These are phyloP conservation scores for Thermochaetoides dissita DNA, from an alignment of 2,329 filamentous ascomycete genomes.

Conservation along the genomic window DNA sequence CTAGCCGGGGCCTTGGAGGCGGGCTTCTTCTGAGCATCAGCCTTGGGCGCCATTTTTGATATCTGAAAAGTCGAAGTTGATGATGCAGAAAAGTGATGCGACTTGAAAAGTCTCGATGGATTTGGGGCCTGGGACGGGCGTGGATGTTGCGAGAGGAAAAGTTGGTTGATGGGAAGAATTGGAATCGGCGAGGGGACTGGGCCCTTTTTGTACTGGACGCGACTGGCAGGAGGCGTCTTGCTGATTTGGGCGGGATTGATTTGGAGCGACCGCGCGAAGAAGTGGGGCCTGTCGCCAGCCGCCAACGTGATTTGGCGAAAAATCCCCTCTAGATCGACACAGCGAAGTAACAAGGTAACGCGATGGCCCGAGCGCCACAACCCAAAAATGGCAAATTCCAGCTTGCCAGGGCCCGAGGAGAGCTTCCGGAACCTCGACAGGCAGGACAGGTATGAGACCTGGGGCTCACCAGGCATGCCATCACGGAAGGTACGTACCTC, in stretches of 20 bases:
- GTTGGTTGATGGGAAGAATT: slow-evolving; percentile 32
- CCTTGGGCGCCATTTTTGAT: slow-evolving; percentile 88
- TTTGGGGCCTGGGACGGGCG: slow-evolving; percentile 16
- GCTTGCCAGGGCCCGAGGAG: too few relatives aligned
- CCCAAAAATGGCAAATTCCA: slow-evolving; percentile 8
- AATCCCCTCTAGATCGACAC: slow-evolving; percentile 7
- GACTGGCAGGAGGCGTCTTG: slow-evolving; percentile 35
- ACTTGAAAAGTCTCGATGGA: slow-evolving; percentile 13
- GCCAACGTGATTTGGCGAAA: slow-evolving; percentile 17
- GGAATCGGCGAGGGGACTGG: slow-evolving; percentile 35
- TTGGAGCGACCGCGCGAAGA: slow-evolving; percentile 13
- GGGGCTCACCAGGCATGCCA: too few relatives aligned
- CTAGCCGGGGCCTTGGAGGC: slow-evolving; percentile 88
- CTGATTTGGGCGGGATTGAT: slow-evolving; percentile 36
- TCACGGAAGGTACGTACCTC: too few relatives aligned
- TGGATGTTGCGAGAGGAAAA: slow-evolving; percentile 25
- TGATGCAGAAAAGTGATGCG: slow-evolving; percentile 14
- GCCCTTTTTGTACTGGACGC: slow-evolving; percentile 48
- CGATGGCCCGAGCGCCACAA: slow-evolving; percentile 17
- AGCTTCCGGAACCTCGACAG: too few relatives aligned
- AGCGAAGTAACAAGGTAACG: slow-evolving; percentile 8
- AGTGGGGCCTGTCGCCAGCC: slow-evolving; percentile 9
- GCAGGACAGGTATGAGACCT: too few relatives aligned
- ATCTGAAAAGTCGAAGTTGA: slow-evolving; percentile 15
- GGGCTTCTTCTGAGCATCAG: slow-evolving; percentile 88